Conservation (phyloP, 805 yeast genomes). For the Kluyveromyces siamensis region DNA sequence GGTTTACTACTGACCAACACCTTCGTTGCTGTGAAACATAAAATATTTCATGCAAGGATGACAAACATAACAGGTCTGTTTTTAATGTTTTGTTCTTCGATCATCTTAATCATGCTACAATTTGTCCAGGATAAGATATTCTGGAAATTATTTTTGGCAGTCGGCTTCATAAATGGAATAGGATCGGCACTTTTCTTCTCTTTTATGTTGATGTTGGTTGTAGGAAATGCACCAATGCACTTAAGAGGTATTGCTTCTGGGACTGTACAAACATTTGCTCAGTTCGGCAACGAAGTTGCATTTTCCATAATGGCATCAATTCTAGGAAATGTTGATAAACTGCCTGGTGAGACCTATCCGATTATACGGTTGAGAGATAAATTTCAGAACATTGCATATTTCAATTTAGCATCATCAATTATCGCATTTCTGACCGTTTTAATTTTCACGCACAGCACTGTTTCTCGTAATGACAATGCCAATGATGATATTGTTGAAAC, state of each 20-base stretch:
- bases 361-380: too few species aligned
- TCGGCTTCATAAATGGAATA: conserved; percentile 16
- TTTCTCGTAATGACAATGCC: too few species aligned
- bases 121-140: conserved; percentile 9
- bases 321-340: conserved; percentile 4
- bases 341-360: too few species aligned
- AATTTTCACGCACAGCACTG: background rate
- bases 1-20: conserved; percentile 25
- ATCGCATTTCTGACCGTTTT: background rate
- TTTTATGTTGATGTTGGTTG: conserved; percentile 26
- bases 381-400: background rate
- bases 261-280: conserved; percentile 28
- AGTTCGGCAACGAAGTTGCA: conserved; percentile 21
- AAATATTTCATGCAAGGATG: conserved; percentile 3
- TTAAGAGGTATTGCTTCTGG: conserved; percentile 34
- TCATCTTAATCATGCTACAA: conserved; percentile 19
- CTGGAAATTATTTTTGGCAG: conserved; percentile 27
- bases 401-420: background rate
- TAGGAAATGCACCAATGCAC: conserved; percentile 28
- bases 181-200: conserved; percentile 28
- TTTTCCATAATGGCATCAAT: conserved; percentile 10
- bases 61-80: conserved; percentile 7
- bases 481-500: too few species aligned
- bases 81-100: conserved; percentile 10
- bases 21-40: conserved; percentile 14